phyloP scores from a whole-genome alignment of 2,329 filamentous ascomycete genomes.

The Huntiella savannae region DNA sequence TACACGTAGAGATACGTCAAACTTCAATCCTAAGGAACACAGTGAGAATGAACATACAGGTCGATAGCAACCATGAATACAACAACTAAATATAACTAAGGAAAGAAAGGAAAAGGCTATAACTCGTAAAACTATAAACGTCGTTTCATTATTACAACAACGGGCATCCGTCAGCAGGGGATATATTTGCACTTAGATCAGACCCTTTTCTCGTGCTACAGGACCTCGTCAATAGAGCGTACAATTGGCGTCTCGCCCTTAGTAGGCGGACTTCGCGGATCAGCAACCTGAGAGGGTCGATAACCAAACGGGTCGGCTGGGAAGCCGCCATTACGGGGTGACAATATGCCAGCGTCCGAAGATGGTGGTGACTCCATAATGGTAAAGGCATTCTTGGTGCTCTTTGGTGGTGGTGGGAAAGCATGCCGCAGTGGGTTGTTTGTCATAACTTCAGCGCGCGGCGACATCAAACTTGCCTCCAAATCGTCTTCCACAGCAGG shows the following conservation, averaged over 20 bases:
- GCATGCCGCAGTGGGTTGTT: constrained; percentile 40
- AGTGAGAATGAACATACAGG: not conserved
- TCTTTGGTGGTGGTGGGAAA: not conserved
- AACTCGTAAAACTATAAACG: constrained; percentile 1
- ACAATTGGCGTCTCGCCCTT: constrained; percentile 57
- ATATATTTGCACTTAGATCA: too few species aligned
- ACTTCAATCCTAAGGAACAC: not conserved
- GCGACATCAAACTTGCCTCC: constrained; percentile 43
- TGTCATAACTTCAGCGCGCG: constrained; percentile 54
- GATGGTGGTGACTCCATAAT: constrained; percentile 34
- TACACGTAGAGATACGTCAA: not conserved
- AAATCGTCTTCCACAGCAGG: constrained; percentile 17
- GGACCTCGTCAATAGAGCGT: constrained; percentile 57
- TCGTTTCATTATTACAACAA: constrained; percentile 5
- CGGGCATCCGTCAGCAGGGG: not conserved
- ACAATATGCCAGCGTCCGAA: constrained; percentile 33
- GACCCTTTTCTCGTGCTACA: constrained; percentile 26
- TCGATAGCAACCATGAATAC: not conserved
- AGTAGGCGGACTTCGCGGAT: constrained; percentile 58
- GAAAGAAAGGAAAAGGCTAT: not conserved
- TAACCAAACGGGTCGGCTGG: constrained; percentile 31
- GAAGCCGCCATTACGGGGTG: constrained; percentile 31
- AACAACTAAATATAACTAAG: not conserved
- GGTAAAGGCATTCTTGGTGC: constrained; percentile 25
- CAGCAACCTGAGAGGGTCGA: constrained; percentile 31